Evolutionary conservation across 805 yeast species (phyloP).

Genomic region (Saccharomycopsis sp.): DNA sequence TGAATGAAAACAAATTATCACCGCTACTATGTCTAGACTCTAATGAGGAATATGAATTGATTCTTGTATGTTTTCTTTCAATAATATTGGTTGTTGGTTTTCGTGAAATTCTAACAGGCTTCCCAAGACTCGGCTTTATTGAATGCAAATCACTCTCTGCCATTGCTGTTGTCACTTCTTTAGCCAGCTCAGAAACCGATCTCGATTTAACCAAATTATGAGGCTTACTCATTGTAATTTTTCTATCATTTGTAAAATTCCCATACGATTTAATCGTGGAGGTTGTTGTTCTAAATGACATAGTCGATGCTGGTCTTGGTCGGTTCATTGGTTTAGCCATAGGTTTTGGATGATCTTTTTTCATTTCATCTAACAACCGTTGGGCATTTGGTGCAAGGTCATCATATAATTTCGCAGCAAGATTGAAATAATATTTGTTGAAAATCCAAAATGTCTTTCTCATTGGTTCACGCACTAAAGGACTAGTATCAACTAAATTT

Average conservation of each 20-base stretch:
- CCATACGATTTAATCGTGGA: neutral
- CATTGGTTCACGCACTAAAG: constrained; percentile 69
- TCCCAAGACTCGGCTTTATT: constrained; percentile 2
- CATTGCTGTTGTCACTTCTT: neutral
- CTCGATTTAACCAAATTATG: constrained; percentile 2
- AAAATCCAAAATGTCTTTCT: constrained; percentile 71
- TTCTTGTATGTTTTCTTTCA: constrained; percentile 9
- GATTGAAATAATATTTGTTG: constrained; percentile 44
- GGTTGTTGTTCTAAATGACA: neutral
- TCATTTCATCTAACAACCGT: constrained; percentile 56
- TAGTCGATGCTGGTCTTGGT: neutral
- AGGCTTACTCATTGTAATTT: neutral
- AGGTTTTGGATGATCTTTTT: constrained; percentile 18
- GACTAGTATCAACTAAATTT: constrained; percentile 73
- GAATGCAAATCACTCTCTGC: neutral
- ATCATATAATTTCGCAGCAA: constrained; percentile 36
- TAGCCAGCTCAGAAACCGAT: constrained; percentile 6
- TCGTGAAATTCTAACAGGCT: constrained; percentile 7
- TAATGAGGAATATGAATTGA: neutral
- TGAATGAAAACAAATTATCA: neutral
- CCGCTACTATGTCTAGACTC: neutral
- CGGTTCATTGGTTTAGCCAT: neutral
- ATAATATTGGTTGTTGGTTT: constrained; percentile 3
- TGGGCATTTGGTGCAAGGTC: constrained; percentile 28
- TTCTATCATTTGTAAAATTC: neutral